These are phyloP conservation scores for Lentinula raphanica DNA, from an alignment of 768 basidiomycete species.

Conservation along the genomic window DNA sequence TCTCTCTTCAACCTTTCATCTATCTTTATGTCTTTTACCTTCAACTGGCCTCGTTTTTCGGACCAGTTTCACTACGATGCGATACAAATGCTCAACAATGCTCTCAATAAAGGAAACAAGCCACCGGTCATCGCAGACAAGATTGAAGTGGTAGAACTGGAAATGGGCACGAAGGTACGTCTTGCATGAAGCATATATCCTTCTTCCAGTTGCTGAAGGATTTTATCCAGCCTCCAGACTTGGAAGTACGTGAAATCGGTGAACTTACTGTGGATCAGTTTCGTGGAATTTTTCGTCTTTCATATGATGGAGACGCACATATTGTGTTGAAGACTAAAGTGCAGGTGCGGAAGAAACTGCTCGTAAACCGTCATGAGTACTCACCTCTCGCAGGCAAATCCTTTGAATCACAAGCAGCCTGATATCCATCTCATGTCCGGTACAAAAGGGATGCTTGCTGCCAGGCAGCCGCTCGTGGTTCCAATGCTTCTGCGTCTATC, in stretches of 20 bases:
- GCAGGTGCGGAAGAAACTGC: slow-evolving; percentile 50
- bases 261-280: slow-evolving; percentile 95
- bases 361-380: slow-evolving; percentile 1
- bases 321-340: slow-evolving; percentile 87
- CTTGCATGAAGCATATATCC: not conserved
- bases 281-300: slow-evolving; percentile 92
- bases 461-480: slow-evolving; percentile 91
- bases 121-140: slow-evolving; percentile 96
- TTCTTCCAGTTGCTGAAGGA: not conserved
- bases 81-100: slow-evolving; percentile 93
- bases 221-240: slow-evolving; percentile 78
- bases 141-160: slow-evolving; percentile 97
- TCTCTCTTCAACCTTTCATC: too few relatives aligned
- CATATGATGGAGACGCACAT: slow-evolving; percentile 92
- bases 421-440: slow-evolving; percentile 84
- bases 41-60: slow-evolving; percentile 96
- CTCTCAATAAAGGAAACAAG: slow-evolving; percentile 95
- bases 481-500: slow-evolving; percentile 97
- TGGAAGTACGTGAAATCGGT: slow-evolving; percentile 96
- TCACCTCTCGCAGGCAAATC: slow-evolving; percentile 68
- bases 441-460: slow-evolving; percentile 85
- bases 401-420: slow-evolving; percentile 86
- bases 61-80: slow-evolving; percentile 96
- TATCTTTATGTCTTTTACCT: slow-evolving; percentile 73
- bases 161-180: slow-evolving; percentile 93